A percentile compares a stretch with the other conserved stretches of the same genome.
These are phyloP conservation scores for Podospora australis DNA, from an alignment of 495 filamentous ascomycete genomes.

Conservation along the genomic window DNA sequence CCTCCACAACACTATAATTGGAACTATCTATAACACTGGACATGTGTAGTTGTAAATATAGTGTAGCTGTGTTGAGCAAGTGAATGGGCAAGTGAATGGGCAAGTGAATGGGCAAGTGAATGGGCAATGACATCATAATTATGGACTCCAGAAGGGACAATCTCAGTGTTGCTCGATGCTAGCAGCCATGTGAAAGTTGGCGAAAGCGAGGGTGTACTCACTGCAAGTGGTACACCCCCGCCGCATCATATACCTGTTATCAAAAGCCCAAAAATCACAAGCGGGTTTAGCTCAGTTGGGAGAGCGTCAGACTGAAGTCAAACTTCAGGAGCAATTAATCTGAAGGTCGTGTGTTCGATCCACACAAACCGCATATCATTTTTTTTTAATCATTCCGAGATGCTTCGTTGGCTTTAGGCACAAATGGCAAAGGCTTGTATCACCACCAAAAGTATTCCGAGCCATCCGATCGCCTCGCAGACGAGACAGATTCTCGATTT, in stretches of 20 bases:
- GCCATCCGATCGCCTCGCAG: background rate
- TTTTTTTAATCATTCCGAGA: background rate
- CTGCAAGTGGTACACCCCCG: background rate
- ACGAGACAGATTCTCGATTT: no score
- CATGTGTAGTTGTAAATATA: no score
- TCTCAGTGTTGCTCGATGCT: no score
- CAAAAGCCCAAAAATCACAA: background rate
- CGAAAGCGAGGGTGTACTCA: background rate
- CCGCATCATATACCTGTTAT: background rate
- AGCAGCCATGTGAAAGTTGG: constrained; percentile 1
- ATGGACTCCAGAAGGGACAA: no score
- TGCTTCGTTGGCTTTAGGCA: background rate
- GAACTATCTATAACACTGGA: no score
- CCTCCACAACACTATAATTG: no score
- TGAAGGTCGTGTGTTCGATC: constrained; percentile 19
- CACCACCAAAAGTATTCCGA: background rate
- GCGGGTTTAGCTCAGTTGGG: constrained; percentile 25
- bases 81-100: no score
- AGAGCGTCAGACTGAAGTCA: constrained; percentile 21
- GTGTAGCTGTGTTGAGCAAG: background rate
- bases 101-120: no score
- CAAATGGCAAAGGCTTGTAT: no score
- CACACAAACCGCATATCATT: constrained; percentile 18
- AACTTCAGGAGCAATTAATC: constrained; percentile 10
- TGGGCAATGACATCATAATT: constrained; percentile 1